Conservation (phyloP, 2,329 filamentous ascomycete species). For the Endothia cerciana region DNA sequence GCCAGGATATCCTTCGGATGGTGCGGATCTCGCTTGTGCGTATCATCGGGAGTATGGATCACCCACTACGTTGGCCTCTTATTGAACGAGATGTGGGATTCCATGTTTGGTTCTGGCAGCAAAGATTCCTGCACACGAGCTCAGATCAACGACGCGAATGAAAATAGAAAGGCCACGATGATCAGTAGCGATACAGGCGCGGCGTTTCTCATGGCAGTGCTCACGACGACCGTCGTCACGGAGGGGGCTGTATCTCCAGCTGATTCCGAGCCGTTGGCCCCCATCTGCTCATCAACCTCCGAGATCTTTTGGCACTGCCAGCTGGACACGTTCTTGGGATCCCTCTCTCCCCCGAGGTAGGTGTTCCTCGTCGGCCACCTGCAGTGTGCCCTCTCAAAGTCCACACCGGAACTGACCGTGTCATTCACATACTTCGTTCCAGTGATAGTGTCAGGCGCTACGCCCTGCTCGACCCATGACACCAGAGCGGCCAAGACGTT, state of each 20-base stretch:
- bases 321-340: conserved; percentile 29
- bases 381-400: conserved; percentile 31
- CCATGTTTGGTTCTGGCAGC: background rate
- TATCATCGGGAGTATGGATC: background rate
- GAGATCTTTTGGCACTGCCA: conserved; percentile 26
- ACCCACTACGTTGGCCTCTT: background rate
- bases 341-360: conserved; percentile 24
- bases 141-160: too few species aligned
- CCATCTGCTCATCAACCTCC: conserved; percentile 6
- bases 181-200: background rate
- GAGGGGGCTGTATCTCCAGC: background rate
- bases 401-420: conserved; percentile 21
- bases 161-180: background rate
- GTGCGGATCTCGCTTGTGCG: background rate
- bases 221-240: background rate
- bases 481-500: conserved; percentile 52
- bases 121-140: too few species aligned
- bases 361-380: conserved; percentile 30
- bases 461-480: conserved; percentile 48
- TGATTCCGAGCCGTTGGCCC: background rate
- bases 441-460: conserved; percentile 44
- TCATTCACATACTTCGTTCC: conserved; percentile 29
- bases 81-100: background rate
- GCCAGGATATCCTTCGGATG: background rate
- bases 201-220: background rate